Conservation (phyloP, 345 rosid species). For the Gossypium bickii region DNA sequence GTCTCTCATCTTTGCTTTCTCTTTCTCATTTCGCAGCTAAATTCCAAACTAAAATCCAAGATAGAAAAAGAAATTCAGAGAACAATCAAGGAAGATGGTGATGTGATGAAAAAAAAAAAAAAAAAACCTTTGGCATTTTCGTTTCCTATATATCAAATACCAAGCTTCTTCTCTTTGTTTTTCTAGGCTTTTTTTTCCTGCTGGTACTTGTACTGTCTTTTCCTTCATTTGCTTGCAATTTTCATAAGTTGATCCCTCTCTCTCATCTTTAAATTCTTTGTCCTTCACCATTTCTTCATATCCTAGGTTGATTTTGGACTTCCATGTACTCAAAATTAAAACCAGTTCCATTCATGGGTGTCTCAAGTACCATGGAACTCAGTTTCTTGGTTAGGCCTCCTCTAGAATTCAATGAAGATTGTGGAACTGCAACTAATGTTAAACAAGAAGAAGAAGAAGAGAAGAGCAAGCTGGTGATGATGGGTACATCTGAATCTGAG, state of each 20-base stretch:
- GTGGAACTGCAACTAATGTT: constrained; percentile 23
- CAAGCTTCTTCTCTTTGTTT: neutral
- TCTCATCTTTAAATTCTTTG: neutral
- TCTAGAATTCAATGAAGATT: constrained; percentile 26
- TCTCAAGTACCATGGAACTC: constrained; percentile 40
- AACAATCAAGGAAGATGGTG: constrained; percentile 12
- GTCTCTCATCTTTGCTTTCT: constrained; percentile 8
- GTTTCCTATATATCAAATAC: neutral
- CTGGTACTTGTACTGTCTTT: neutral
- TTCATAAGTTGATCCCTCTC: neutral
- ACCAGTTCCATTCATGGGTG: constrained; percentile 22
- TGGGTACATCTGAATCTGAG: constrained; percentile 28
- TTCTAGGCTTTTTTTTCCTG: neutral
- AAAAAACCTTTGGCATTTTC: neutral
- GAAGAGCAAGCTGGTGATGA: constrained; percentile 15
- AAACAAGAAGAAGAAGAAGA: constrained; percentile 22
- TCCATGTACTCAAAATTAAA: constrained; percentile 27
- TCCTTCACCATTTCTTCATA: neutral
- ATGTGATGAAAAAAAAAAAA: neutral
- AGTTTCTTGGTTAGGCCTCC: constrained; percentile 33
- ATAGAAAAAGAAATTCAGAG: constrained; percentile 7
- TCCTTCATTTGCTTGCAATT: neutral
- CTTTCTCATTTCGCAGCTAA: neutral
- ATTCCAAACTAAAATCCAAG: constrained; percentile 34
- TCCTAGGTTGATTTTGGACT: neutral